These are phyloP conservation scores for Boletus sensibilis DNA, from an alignment of 768 basidiomycete species.

Conservation along the genomic window DNA sequence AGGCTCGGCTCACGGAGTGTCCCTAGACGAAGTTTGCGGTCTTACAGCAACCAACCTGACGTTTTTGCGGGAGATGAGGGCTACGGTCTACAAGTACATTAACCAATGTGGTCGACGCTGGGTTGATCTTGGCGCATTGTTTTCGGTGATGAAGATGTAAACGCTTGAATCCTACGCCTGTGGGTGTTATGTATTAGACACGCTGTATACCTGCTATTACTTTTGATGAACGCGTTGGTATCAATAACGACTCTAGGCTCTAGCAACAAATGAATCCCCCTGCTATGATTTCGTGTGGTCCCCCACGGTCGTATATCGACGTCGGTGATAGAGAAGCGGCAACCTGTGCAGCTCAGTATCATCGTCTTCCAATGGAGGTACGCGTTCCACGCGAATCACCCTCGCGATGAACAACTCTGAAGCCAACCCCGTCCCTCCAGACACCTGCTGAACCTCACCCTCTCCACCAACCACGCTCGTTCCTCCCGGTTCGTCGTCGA, in stretches of 20 bases:
- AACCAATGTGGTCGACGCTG: constrained; percentile 85
- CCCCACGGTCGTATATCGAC: constrained; percentile 53
- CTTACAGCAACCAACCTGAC: constrained; percentile 49
- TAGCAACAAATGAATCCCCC: not conserved
- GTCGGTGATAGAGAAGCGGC: constrained; percentile 65
- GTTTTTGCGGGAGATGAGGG: constrained; percentile 52
- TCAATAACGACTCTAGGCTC: not conserved
- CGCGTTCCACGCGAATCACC: constrained; percentile 63
- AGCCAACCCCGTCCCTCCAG: constrained; percentile 36
- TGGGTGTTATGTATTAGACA: constrained; percentile 6
- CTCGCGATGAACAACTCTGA: constrained; percentile 81
- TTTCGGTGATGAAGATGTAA: constrained; percentile 76
- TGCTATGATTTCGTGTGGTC: constrained; percentile 21
- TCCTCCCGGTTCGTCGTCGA: not conserved
- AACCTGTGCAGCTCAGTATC: constrained; percentile 32
- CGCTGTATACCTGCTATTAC: constrained; percentile 3
- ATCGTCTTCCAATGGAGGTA: constrained; percentile 21
- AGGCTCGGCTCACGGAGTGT: not conserved
- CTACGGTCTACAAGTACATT: constrained; percentile 75
- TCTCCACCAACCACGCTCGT: not conserved
- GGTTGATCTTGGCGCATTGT: constrained; percentile 78
- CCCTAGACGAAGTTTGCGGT: constrained; percentile 53
- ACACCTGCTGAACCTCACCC: constrained; percentile 15
- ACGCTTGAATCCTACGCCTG: not conserved
- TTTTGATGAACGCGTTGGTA: constrained; percentile 4